Conservation (phyloP, 2,329 filamentous ascomycete species). For the Exophiala xenobiotica region DNA sequence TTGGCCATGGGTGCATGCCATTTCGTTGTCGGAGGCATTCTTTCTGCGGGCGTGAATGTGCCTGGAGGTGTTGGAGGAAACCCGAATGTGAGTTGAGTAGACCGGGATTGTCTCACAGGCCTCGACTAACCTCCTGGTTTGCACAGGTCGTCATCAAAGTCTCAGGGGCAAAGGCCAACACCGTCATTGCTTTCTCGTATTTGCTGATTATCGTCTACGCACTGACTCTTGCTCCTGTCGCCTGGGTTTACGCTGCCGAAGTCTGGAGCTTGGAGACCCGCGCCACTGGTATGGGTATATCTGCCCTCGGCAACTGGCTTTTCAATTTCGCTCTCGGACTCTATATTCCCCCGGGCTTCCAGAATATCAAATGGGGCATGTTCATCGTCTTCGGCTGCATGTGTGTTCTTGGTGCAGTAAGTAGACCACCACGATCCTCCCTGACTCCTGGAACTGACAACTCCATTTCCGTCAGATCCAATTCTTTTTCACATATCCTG, state of each 20-base stretch:
- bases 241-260: constrained; percentile 66
- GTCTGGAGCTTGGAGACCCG: constrained; percentile 63
- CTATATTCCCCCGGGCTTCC: constrained; percentile 59
- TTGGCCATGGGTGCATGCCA: constrained; percentile 47
- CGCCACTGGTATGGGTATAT: constrained; percentile 57
- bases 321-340: constrained; percentile 63
- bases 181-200: constrained; percentile 66
- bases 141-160: constrained; percentile 57
- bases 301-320: constrained; percentile 56
- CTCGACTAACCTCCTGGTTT: too few species aligned
- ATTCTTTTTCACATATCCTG: constrained; percentile 45
- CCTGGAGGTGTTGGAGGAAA: constrained; percentile 48
- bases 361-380: constrained; percentile 57
- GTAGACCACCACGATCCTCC: background rate
- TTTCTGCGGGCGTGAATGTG: constrained; percentile 44
- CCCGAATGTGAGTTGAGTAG: too few species aligned
- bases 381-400: constrained; percentile 53
- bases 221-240: constrained; percentile 62
- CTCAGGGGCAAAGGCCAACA: constrained; percentile 54
- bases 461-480: constrained; percentile 34
- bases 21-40: constrained; percentile 48
- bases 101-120: too few species aligned
- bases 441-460: background rate
- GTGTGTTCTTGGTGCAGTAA: constrained; percentile 44
- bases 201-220: constrained; percentile 64